Evolutionary conservation across 768 basidiomycete genomes (phyloP).

Genomic region (Russula earlei): DNA sequence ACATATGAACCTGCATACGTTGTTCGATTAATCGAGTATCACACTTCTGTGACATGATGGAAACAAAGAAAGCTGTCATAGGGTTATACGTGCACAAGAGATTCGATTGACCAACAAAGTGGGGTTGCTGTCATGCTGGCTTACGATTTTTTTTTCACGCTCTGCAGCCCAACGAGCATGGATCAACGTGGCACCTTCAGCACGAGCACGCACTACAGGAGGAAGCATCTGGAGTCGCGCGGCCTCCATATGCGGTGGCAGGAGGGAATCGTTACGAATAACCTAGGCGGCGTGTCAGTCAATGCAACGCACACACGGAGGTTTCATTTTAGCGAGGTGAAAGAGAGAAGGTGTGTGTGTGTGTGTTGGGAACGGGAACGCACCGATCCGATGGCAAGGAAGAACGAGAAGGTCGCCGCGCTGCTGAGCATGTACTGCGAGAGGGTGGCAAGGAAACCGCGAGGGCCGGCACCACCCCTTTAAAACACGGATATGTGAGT

Average conservation of each 20-base stretch:
- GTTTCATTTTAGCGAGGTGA: not conserved
- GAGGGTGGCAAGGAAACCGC: slow-evolving; percentile 82
- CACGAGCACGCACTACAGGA: slow-evolving; percentile 50
- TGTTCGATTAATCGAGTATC: slow-evolving; percentile 4
- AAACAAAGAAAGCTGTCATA: not conserved
- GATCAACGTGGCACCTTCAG: slow-evolving; percentile 62
- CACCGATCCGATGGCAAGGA: slow-evolving; percentile 91
- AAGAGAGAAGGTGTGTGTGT: not conserved
- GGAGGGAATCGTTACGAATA: slow-evolving; percentile 68
- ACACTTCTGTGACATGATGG: slow-evolving; percentile 1
- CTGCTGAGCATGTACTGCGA: slow-evolving; percentile 99
- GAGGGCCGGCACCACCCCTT: slow-evolving; percentile 85
- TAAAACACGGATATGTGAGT: not conserved
- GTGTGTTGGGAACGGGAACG: slow-evolving; percentile 22
- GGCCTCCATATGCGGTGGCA: slow-evolving; percentile 55
- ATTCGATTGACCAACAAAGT: not conserved
- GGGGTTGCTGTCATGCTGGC: slow-evolving; percentile 3
- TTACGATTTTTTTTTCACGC: slow-evolving; percentile 23
- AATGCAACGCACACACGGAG: not conserved
- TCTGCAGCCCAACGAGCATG: slow-evolving; percentile 70
- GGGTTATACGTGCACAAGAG: slow-evolving; percentile 1
- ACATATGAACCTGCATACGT: slow-evolving; percentile 6
- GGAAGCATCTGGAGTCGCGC: slow-evolving; percentile 49
- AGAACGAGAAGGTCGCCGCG: slow-evolving; percentile 94
- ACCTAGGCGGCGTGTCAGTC: slow-evolving; percentile 41